Evolutionary conservation across 2,329 filamentous ascomycete species (phyloP).

Genomic region (Hymenoscyphus fructigenus): DNA sequence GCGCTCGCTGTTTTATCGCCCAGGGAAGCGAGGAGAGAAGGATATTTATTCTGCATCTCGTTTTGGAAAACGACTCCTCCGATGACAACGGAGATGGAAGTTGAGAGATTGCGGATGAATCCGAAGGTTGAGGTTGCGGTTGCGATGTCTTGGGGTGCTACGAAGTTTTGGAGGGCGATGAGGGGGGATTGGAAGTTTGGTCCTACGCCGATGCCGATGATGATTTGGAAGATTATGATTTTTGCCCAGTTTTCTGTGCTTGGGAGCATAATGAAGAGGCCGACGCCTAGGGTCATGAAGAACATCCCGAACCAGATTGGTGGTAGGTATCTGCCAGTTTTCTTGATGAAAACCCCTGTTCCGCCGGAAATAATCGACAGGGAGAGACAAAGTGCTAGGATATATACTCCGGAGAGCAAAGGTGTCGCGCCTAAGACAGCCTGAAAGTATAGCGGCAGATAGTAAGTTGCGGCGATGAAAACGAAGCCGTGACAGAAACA

Average conservation of each 20-base stretch:
- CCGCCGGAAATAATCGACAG: conserved; percentile 61
- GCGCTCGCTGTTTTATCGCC: conserved; percentile 25
- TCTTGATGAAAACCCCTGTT: conserved; percentile 56
- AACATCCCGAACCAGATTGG: conserved; percentile 58
- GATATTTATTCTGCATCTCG: conserved; percentile 37
- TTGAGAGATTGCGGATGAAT: conserved; percentile 55
- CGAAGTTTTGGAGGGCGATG: conserved; percentile 64
- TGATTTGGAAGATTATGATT: conserved; percentile 59
- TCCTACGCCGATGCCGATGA: conserved; percentile 62
- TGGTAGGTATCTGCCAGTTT: conserved; percentile 63
- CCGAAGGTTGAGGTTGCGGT: conserved; percentile 62
- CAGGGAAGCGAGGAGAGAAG: conserved; percentile 23
- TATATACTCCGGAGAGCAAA: conserved; percentile 72
- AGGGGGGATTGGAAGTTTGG: conserved; percentile 69
- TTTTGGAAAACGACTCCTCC: conserved; percentile 53
- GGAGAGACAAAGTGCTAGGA: conserved; percentile 67
- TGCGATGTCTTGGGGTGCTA: conserved; percentile 62
- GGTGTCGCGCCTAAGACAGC: conserved; percentile 44
- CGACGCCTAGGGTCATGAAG: conserved; percentile 64
- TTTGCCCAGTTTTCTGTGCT: conserved; percentile 53
- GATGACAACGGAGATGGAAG: conserved; percentile 48
- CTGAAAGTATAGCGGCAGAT: conserved; percentile 70
- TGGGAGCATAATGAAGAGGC: conserved; percentile 61
- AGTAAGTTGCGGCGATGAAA: conserved; percentile 29
- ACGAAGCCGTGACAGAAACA: conserved; percentile 71